Base-by-base conservation (phyloP, 352 stramenopile species). In the Phytopythium cucurbitacearum region DNA sequence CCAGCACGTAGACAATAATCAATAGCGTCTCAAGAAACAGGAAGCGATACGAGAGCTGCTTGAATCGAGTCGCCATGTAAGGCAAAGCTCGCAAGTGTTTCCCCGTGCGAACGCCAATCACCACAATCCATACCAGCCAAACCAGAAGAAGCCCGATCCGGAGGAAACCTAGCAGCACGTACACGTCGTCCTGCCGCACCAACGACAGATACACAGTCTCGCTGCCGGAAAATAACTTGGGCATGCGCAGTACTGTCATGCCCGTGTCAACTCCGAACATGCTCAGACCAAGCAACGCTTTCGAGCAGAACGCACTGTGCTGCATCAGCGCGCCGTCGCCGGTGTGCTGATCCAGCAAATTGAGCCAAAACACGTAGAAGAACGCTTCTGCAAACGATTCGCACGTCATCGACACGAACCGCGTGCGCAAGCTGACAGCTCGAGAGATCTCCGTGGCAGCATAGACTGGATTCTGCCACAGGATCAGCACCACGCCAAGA, bases 21-120 rank as follows among this genome's bases (percentile, higher is more conserved):
- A 94, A 47, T 15, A 91, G 49, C 7, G 78, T 87, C 60, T 92
- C 75, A 4, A 94, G 59, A 13, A 87, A 76, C 11, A 94, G 53
- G 53, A 94, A 96, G 10, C 87, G 81, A 54, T 91, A 96, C 40
- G 85, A 94, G 6, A 96, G 64, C 48, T 96, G 87, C 64, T 93
- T 81, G 45, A 87, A 91, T 4, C 87, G 85, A 16, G 83, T 89
- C 4, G 77, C 73, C 79, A 96, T 94, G 62, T 96, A 96, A 32
- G 80, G 73, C 5, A 96, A 51, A 13, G 64, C 63, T 10, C 84
- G 85, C 16, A 96, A n/a, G 41, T 89, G 67, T 5, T 62, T 57
- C 1, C 75, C 69, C 0, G 84, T 89, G 50, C 69, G 60, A 45
- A 67, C 77, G 13, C 75, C 78, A 48, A 88, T 74, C 47, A 59